phyloP scores from a whole-genome alignment of 768 basidiomycete genomes.

The Tulasnella sp. region DNA sequence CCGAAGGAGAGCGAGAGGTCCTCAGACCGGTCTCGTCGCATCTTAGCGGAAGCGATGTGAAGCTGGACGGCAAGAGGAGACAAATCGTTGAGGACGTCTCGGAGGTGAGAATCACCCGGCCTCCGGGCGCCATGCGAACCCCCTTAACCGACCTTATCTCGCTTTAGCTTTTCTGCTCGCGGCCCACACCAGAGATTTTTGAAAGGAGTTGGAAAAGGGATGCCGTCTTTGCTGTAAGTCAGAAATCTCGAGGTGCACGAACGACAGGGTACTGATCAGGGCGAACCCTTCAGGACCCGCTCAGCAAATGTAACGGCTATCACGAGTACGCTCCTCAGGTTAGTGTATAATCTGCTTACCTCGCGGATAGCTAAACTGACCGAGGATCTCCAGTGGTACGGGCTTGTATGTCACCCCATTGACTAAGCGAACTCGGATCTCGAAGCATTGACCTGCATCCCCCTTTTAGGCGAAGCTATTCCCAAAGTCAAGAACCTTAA shows the following conservation, averaged over 20 bases:
- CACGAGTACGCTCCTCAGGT: constrained; percentile 49
- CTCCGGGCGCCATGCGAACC: neutral
- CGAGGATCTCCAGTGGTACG: neutral
- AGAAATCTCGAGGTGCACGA: neutral
- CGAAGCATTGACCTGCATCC: neutral
- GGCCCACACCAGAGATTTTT: constrained; percentile 25
- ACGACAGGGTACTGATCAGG: neutral
- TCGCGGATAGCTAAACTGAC: neutral
- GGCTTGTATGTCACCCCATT: neutral
- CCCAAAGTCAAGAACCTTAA: constrained; percentile 43
- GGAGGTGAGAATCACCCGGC: constrained; percentile 15
- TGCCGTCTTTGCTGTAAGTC: constrained; percentile 24
- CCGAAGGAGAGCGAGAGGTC: neutral
- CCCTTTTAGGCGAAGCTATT: constrained; percentile 47
- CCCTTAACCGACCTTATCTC: neutral
- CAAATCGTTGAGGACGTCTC: constrained; percentile 24
- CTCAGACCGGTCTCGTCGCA: neutral
- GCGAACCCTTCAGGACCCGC: constrained; percentile 38
- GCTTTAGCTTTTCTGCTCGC: constrained; percentile 24
- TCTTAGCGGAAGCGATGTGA: constrained; percentile 13
- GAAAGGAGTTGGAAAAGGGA: constrained; percentile 24
- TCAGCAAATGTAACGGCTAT: constrained; percentile 43
- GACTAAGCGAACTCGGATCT: neutral
- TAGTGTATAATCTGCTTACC: constrained; percentile 22
- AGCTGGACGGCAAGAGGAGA: constrained; percentile 20